Evolutionary conservation across 2,329 filamentous ascomycete genomes (phyloP).

Genomic region (Ascochyta koolunga): DNA sequence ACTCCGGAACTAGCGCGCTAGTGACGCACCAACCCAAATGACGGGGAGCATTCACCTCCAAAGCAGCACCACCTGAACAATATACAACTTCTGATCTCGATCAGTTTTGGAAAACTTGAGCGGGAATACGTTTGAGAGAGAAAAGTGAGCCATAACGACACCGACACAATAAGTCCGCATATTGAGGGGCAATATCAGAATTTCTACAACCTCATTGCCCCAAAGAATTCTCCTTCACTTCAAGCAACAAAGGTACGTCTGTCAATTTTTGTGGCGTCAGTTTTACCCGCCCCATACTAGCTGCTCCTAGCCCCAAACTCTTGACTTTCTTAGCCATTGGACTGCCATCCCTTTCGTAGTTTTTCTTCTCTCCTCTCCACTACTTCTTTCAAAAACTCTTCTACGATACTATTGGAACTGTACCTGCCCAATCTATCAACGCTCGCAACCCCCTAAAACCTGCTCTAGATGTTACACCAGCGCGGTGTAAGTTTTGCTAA

Average conservation of each 20-base stretch:
- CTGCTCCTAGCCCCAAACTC: conserved; percentile 2
- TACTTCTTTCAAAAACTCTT: background rate
- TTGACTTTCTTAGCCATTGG: background rate
- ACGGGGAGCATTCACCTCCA: background rate
- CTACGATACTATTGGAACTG: background rate
- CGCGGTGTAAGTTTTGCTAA: conserved; percentile 3
- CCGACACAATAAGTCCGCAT: background rate
- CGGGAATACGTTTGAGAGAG: background rate
- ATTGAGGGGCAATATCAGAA: conserved; percentile 3
- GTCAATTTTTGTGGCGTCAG: background rate
- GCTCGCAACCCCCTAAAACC: background rate
- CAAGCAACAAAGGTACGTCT: conserved; percentile 22
- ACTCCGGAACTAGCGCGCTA: conserved; percentile 20
- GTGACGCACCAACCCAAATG: conserved; percentile 11
- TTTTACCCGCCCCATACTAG: conserved; percentile 3
- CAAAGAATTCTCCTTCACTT: conserved; percentile 15
- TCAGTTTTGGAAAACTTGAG: background rate
- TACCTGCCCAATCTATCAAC: background rate
- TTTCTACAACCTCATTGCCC: background rate
- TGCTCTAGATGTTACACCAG: background rate
- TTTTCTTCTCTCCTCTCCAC: background rate
- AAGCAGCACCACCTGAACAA: background rate
- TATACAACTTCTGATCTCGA: background rate
- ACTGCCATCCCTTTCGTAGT: background rate
- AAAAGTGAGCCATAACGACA: too few species aligned